These are phyloP conservation scores for Batkoa obscura DNA, from an alignment of 371 early-diverging fungal genomes.

Conservation along the genomic window DNA sequence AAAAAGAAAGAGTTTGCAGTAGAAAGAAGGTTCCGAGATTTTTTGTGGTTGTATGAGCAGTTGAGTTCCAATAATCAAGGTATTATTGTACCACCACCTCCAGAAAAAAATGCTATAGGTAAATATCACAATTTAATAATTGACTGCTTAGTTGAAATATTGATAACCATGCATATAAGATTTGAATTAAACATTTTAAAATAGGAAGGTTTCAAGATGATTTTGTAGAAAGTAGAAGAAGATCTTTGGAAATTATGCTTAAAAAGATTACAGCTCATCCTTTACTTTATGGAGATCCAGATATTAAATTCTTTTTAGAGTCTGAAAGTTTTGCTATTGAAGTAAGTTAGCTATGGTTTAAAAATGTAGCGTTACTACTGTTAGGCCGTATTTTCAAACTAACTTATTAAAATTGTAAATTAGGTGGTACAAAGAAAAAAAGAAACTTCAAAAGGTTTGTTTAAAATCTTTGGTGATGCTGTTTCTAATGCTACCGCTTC, in stretches of 20 bases:
- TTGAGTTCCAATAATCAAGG: conserved; percentile 65
- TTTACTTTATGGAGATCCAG: conserved; percentile 60
- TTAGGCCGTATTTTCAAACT: not conserved
- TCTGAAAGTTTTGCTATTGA: conserved; percentile 62
- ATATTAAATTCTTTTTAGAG: conserved; percentile 70
- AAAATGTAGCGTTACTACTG: not conserved
- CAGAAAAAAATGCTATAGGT: conserved; percentile 81
- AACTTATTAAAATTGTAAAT: not conserved
- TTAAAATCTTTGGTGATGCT: conserved; percentile 29
- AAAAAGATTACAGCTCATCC: conserved; percentile 67
- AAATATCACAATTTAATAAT: not conserved
- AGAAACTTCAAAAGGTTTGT: conserved; percentile 23
- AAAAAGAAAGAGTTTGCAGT: not conserved
- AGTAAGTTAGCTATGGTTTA: conserved; percentile 13
- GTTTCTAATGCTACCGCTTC: conserved; percentile 19
- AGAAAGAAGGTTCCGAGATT: conserved; percentile 68
- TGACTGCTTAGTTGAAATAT: no score
- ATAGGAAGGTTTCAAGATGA: conserved; percentile 84
- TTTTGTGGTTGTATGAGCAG: conserved; percentile 82
- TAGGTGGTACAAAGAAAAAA: conserved; percentile 23
- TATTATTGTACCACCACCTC: conserved; percentile 80
- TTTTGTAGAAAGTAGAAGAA: conserved; percentile 77
- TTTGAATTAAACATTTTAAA: not conserved
- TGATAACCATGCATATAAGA: not conserved
- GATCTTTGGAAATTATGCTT: conserved; percentile 66